Evolutionary conservation across 768 basidiomycete genomes (phyloP), one percentile per base, ranked within the genome.

Genomic region (Candolleomyces eurysporus): DNA sequence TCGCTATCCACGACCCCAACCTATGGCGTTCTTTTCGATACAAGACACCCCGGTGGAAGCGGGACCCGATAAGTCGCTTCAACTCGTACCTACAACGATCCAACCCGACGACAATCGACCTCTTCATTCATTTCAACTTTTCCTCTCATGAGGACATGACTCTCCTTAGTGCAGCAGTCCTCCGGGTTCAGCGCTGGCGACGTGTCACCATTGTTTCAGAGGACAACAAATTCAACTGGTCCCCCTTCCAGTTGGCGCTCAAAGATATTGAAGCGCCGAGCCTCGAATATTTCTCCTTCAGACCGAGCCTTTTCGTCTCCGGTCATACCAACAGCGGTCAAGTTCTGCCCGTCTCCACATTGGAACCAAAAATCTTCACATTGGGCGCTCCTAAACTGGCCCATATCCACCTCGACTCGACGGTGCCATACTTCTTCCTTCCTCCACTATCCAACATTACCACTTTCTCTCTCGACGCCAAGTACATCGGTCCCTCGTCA

Each of bases 1-100:
- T 76, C 6, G 68, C 68, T 14, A 17, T 72, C 14, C 46, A 56
- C 26, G 54, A 68, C 14, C 75, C 75, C 2, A 59, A 56, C 11
- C 60, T 77, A 3, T 78, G 77, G 77, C 30, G 42, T 13, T 26
- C 46, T 3, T 61, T 61, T 54, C 45, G 54, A 5, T 61, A 61
- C 60, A 55, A 57, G 31, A 61, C 60, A n/a, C 60, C 53, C 11
- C 42, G 46, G 30, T 61, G 60, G 60, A 55, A 43, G 49, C 53
- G 60, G 4, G 46, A 55, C 60, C 54, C 60, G 2, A 55, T 61
- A 9, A 30, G 30, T 10, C 60, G 60, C 19, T 50, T 61, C n/a
- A 32, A n/a, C 19, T 45, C 53, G 4, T 61, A 61, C 40, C 17
- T 61, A 5, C 26, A 36, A 4, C 5, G 60, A 45, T 61, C 60